Evolutionary conservation across 805 yeast genomes (phyloP), one percentile per base, ranked within the genome.

Genomic region (Lachancea quebecensis): DNA sequence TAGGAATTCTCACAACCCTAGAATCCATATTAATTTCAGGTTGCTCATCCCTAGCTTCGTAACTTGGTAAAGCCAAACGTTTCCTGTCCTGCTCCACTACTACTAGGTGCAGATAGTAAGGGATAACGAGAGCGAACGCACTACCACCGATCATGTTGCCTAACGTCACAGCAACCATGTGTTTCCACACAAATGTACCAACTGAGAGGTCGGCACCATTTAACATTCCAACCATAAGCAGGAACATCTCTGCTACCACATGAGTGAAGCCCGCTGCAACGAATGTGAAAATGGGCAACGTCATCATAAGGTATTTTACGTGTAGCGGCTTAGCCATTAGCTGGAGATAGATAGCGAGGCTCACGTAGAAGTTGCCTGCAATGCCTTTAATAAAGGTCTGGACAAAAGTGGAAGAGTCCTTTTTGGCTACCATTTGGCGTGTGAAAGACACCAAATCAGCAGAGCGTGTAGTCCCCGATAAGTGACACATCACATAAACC

Each of bases 121-220:
- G 88, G 10, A 84, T 63, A 0, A 75, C 69, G 3, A 80, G 54
- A 4, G 82, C 81, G 59, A 86, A 86, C 28, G 77, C 68, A 0
- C 74, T 58, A 0, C 95, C 95, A n/a, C 95, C 95, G 28, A 86
- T 71, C 1, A 81, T 75, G 58, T 86, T 86, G 0, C 95, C 95
- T 11, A 86, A 53, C 0, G 80, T 72, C 0, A 81, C 87, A 0
- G 95, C 86, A 9, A 86, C 65, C 53, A 85, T 66, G 0, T 81
- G 65, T 58, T 79, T 85, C 95, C 93, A 85, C 10, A 82, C 78
- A 47, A 79, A 81, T 9, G 66, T 62, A 0, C 81, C 85, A 32
- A 83, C 86, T 0, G 82, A 68, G 8, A 81, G 67, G 2, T 77
- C 73, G 1, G 86, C 84, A 12, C 81, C 77, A 61, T 82, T 83